Evolutionary conservation across 2,329 filamentous ascomycete species (phyloP).

Genomic region (Aspergillus candidus): DNA sequence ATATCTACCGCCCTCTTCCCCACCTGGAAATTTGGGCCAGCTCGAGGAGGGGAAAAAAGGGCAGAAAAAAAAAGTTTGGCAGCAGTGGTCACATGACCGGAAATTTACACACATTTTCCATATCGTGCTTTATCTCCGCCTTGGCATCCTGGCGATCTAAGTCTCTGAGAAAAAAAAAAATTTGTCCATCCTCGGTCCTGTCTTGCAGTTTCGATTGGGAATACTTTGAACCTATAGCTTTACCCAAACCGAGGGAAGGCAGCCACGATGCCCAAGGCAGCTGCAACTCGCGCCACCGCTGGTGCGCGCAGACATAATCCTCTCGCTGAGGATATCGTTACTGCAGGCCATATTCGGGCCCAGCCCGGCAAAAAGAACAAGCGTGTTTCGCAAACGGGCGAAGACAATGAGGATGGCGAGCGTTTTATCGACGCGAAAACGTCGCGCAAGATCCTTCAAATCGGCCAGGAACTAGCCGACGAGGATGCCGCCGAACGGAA

Average conservation of each 20-base stretch:
- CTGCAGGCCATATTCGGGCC: slow-evolving; percentile 64
- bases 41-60: neutral
- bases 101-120: slow-evolving; percentile 31
- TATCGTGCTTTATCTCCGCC: slow-evolving; percentile 1
- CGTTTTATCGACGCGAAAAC: slow-evolving; percentile 81
- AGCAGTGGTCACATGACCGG: slow-evolving; percentile 29
- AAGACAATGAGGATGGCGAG: slow-evolving; percentile 56
- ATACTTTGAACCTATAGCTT: neutral
- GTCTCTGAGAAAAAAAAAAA: neutral
- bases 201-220: neutral
- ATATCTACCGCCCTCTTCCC: too few species aligned
- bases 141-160: slow-evolving; percentile 1
- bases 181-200: neutral
- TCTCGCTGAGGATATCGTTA: slow-evolving; percentile 77
- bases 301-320: slow-evolving; percentile 72
- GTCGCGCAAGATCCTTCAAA: slow-evolving; percentile 79
- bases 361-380: slow-evolving; percentile 66
- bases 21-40: too few species aligned
- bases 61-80: slow-evolving; percentile 19
- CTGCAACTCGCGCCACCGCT: slow-evolving; percentile 51
- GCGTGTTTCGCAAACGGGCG: slow-evolving; percentile 51
- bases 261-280: slow-evolving; percentile 70
- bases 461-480: slow-evolving; percentile 81
- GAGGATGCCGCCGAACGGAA: slow-evolving; percentile 60
- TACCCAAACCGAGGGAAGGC: neutral